A percentile compares a stretch with the other conserved stretches of the same genome.
These are phyloP conservation scores for Dictyostelium brefeldianum DNA, from an alignment of 78 protist species.

Conservation along the genomic window DNA sequence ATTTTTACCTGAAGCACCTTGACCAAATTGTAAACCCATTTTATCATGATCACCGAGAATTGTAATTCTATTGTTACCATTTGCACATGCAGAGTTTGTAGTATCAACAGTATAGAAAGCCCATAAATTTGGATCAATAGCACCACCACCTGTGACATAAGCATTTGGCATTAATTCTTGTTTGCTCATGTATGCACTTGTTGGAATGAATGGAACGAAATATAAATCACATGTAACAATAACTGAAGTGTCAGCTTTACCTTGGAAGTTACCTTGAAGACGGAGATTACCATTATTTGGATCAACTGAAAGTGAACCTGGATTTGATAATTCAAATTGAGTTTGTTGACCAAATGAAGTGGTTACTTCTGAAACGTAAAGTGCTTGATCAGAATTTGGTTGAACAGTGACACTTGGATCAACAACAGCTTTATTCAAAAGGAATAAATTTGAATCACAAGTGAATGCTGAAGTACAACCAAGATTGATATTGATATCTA, in stretches of 20 bases:
- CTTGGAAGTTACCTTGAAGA: not conserved
- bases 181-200: not conserved
- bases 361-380: slow-evolving; percentile 1
- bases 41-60: slow-evolving; percentile 9
- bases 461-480: not conserved
- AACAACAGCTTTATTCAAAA: not conserved
- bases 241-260: not conserved
- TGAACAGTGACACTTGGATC: slow-evolving; percentile 7
- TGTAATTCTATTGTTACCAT: not conserved
- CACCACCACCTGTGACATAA: slow-evolving; percentile 15
- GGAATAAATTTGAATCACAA: not conserved
- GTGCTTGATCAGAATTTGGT: not conserved
- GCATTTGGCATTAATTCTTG: not conserved
- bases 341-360: not conserved
- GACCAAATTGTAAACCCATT: slow-evolving; percentile 53
- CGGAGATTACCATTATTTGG: not conserved
- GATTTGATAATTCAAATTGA: not conserved
- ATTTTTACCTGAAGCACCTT: slow-evolving; percentile 69
- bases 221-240: slow-evolving; percentile 10
- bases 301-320: not conserved
- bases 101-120: slow-evolving; percentile 12
- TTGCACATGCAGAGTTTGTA: not conserved
- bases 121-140: slow-evolving; percentile 37
- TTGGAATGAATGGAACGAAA: not conserved
- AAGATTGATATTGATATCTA: slow-evolving; percentile 65